Evolutionary conservation across 1,284 basidiomycete species (phyloP), one percentile per base, ranked within the genome.

Genomic region (Bothia castanella): DNA sequence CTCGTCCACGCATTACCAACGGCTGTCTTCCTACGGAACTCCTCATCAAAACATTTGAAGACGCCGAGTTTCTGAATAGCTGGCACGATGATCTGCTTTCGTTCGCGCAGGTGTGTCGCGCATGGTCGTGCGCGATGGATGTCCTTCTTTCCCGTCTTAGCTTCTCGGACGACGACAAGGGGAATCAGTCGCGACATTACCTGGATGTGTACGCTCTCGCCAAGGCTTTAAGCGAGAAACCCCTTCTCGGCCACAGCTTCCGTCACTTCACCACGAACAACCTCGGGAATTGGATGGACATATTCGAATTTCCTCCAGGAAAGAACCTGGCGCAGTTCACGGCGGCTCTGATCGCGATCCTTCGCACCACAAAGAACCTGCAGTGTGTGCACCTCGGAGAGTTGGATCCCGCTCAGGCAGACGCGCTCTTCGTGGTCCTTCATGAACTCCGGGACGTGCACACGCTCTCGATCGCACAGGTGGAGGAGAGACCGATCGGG

Each of bases 81-180:
- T 62, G 62, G 60, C 55, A 52, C 27, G 25, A 39, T 10, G 62
- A 64, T 48, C 44, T 64, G 9, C 45, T 61, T 5, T 61, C 62
- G 0, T 61, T 63, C 16, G 60, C 62, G 12, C 60, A 64, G 13
- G 61, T 61, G 4, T 64, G 60, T 17, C 51, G 51, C 4, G 44
- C 62, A 21, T 61, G 60, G 60, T 48, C 55, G 13, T 61, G 60
- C 25, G 61, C 60, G 20, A 61, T 61, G 58, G 45, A 59, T 3
- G 31, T 62, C 20, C 56, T 64, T 20, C 58, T 52, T 20, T 20
- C 55, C 11, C 48, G 41, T 9, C 4, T 64, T 14, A 36, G 10
- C 20, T 64, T 61, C 45, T 64, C 62, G 11, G 60, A 64, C 34
- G 49, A 56, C 5, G 50, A 46, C 19, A 39, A 19, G 13, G 12